Percentiles rank a stretch among this genome's conserved stretches.
Evolutionary conservation across 805 yeast species (phyloP).

Genomic region (Lipomyces sp.): DNA sequence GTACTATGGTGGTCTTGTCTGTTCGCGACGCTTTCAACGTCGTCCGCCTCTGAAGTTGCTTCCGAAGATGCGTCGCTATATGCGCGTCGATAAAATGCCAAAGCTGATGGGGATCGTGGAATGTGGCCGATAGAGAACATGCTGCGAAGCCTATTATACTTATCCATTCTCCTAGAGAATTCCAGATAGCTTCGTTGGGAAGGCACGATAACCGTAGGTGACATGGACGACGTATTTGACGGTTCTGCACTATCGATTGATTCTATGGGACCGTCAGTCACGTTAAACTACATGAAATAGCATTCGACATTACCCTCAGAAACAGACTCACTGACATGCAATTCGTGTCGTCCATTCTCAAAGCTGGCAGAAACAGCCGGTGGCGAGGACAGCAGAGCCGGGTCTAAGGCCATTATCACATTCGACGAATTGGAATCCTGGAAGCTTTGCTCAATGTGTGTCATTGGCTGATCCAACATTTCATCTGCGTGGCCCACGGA

Average conservation of each 20-base stretch:
- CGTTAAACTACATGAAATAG: neutral
- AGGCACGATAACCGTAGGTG: neutral
- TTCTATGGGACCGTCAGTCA: neutral
- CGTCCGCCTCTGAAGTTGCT: slow-evolving; percentile 16
- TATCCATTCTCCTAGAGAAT: slow-evolving; percentile 5
- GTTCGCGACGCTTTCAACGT: neutral
- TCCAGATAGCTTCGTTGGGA: slow-evolving; percentile 5
- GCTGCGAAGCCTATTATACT: slow-evolving; percentile 11
- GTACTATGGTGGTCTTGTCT: neutral
- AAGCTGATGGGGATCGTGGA: slow-evolving; percentile 30
- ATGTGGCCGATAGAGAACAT: slow-evolving; percentile 22
- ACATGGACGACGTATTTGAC: neutral
- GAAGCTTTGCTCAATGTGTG: slow-evolving; percentile 19
- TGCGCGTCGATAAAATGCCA: slow-evolving; percentile 29
- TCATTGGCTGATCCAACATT: slow-evolving; percentile 4
- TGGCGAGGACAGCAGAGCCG: slow-evolving; percentile 26
- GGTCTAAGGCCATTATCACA: slow-evolving; percentile 18
- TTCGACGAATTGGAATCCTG: slow-evolving; percentile 8
- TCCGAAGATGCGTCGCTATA: slow-evolving; percentile 32
- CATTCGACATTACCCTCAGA: slow-evolving; percentile 5
- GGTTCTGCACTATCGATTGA: slow-evolving; percentile 7
- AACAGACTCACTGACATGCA: neutral
- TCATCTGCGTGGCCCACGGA: too few relatives aligned
- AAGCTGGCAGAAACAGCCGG: slow-evolving; percentile 12
- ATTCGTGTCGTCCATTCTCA: neutral